Conservation (phyloP, 176 grass and related monocot genomes). For the Triticum urartu region DNA sequence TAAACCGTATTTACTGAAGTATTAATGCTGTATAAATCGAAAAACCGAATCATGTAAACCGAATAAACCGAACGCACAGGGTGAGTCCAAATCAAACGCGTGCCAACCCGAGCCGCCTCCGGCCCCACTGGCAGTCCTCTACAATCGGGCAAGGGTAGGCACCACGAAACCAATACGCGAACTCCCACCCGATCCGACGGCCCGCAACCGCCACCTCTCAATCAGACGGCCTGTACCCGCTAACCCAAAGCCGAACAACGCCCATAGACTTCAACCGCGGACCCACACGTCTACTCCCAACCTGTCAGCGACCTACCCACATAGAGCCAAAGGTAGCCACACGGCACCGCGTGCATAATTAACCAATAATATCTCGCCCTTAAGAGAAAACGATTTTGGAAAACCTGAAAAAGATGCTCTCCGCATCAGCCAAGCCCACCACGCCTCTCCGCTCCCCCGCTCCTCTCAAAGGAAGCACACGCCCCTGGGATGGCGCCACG, state of each 20-base stretch:
- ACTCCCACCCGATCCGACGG: constrained; percentile 25
- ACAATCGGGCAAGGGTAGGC: not conserved
- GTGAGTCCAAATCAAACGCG: too few species aligned
- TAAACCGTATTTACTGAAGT: too few species aligned
- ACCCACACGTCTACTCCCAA: rapidly evolving
- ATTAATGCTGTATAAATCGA: too few species aligned
- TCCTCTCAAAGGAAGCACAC: constrained; percentile 85
- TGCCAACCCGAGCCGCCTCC: too few species aligned
- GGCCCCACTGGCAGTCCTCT: too few species aligned
- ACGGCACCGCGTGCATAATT: not conserved
- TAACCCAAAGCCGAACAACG: too few species aligned
- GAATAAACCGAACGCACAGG: too few species aligned
- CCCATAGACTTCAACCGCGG: not conserved
- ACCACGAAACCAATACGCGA: not conserved
- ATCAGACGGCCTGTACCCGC: constrained; percentile 13
- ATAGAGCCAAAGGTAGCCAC: not conserved
- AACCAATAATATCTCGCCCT: constrained; percentile 24
- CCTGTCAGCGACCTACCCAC: not conserved
- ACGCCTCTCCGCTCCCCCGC: constrained; percentile 8
- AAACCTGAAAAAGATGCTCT: constrained; percentile 44
- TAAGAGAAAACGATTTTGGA: not conserved
- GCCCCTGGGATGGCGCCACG: constrained; percentile 44
- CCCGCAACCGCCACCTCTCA: not conserved
- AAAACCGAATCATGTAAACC: too few species aligned
- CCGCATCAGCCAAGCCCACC: constrained; percentile 47